A percentile compares a stretch with the other conserved stretches of the same genome.
Evolutionary conservation across 2,329 filamentous ascomycete species (phyloP).

Genomic region (Parasarocladium wereldwijsianum): DNA sequence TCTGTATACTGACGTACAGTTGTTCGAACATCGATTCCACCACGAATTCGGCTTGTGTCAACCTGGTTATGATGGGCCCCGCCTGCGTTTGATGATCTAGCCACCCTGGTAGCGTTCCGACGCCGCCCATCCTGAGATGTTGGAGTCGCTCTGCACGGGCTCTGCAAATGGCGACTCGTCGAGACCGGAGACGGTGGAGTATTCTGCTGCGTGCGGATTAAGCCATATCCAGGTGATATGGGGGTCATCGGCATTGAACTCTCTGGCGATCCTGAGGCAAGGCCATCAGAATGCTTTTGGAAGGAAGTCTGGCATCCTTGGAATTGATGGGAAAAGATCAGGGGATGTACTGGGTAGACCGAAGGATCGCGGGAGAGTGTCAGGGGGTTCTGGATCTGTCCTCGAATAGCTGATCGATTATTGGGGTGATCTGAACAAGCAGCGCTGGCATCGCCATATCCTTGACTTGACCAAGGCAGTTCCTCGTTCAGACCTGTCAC

Average conservation of each 20-base stretch:
- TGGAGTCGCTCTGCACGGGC: constrained; percentile 22
- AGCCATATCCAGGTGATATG: constrained; percentile 16
- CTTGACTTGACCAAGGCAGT: no score
- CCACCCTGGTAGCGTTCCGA: constrained; percentile 31
- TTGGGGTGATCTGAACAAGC: no score
- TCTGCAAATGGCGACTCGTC: constrained; percentile 21
- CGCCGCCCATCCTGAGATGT: constrained; percentile 28
- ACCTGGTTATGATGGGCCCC: constrained; percentile 44
- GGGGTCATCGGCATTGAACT: constrained; percentile 16
- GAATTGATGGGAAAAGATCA: constrained; percentile 17
- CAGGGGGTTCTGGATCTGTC: no score
- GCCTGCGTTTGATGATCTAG: constrained; percentile 27
- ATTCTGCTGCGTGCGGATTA: constrained; percentile 16
- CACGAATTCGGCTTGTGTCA: constrained; percentile 42
- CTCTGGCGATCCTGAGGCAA: no score
- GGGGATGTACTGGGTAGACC: constrained; percentile 18
- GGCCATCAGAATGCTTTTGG: no score
- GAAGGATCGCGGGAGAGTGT: no score
- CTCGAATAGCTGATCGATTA: no score
- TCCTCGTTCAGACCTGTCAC: no score
- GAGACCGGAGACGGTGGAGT: constrained; percentile 19
- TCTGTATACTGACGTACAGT: constrained; percentile 38
- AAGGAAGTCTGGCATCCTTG: no score
- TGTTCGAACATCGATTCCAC: constrained; percentile 59
- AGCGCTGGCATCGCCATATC: no score